These are phyloP conservation scores for Tolypocladium amazonense DNA, from an alignment of 2,329 filamentous ascomycete species.

Conservation along the genomic window DNA sequence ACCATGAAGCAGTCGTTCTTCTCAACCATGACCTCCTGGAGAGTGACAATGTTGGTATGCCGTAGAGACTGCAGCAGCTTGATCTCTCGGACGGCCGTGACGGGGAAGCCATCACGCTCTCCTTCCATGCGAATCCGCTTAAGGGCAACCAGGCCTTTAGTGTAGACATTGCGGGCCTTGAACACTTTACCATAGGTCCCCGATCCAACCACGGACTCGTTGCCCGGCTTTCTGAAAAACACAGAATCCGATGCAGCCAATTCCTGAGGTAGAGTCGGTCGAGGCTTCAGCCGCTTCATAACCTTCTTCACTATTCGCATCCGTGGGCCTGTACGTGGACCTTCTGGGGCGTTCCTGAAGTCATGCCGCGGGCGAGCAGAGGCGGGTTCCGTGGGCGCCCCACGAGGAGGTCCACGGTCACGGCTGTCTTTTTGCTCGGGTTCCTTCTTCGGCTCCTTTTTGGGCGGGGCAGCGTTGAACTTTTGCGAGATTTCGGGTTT, in stretches of 20 bases:
- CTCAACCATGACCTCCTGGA: conserved; percentile 95
- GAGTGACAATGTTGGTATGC: conserved; percentile 70
- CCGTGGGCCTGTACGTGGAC: conserved; percentile 29
- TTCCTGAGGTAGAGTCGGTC: conserved; percentile 60
- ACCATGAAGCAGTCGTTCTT: conserved; percentile 99
- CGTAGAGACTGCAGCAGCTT: conserved; percentile 81
- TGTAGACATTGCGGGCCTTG: conserved; percentile 90
- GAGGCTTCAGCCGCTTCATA: conserved; percentile 59
- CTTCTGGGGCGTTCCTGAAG: conserved; percentile 18
- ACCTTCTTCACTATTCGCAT: conserved; percentile 57
- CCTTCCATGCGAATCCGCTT: conserved; percentile 93
- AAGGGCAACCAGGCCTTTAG: conserved; percentile 68
- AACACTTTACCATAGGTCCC: conserved; percentile 95
- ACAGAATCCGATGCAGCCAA: conserved; percentile 75
- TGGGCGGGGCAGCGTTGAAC: conserved; percentile 51
- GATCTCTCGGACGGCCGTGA: conserved; percentile 85
- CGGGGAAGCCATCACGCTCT: conserved; percentile 81
- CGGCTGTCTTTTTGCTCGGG: conserved; percentile 13
- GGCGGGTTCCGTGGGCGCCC: conserved; percentile 43
- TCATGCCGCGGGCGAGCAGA: conserved; percentile 32
- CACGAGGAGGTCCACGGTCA: conserved; percentile 36
- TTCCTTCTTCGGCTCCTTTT: conserved; percentile 27
- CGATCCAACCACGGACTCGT: conserved; percentile 90
- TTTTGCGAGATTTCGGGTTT: conserved; percentile 59
- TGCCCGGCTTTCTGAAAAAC: conserved; percentile 91